Conservation (phyloP, 2,329 filamentous ascomycete species). For the Scortechinia acanthostroma region DNA sequence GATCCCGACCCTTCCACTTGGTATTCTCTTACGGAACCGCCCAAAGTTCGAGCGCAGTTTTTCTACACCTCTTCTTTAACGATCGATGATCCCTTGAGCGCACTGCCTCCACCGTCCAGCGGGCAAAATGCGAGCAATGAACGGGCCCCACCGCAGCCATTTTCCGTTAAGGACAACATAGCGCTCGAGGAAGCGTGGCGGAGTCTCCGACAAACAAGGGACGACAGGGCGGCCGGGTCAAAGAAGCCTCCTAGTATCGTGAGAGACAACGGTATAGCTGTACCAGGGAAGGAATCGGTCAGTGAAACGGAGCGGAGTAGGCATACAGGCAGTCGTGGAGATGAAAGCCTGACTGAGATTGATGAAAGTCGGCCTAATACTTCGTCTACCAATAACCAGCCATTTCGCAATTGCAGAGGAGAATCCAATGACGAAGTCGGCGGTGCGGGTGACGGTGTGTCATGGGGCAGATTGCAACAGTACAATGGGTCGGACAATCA, state of each 20-base stretch:
- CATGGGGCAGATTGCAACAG: no score
- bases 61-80: conserved; percentile 55
- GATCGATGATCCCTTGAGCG: conserved; percentile 53
- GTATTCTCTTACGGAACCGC: conserved; percentile 14
- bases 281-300: not conserved
- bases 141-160: conserved; percentile 43
- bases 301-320: no score
- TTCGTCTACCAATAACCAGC: no score
- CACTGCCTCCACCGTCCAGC: conserved; percentile 34
- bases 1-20: not conserved
- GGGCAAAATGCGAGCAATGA: conserved; percentile 31
- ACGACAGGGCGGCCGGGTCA: no score
- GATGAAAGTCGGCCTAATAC: not conserved
- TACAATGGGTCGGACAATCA: no score
- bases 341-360: not conserved
- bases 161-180: conserved; percentile 47
- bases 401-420: no score
- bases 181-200: conserved; percentile 48
- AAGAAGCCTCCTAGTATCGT: no score
- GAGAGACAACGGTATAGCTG: not conserved
- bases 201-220: conserved; percentile 23
- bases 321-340: not conserved
- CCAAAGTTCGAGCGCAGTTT: conserved; percentile 36
- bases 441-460: not conserved
- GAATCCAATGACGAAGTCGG: not conserved